Percentiles rank a stretch among this genome's conserved stretches.
Evolutionary conservation across 2,329 filamentous ascomycete species (phyloP).

Genomic region (Tetracladium maxilliforme): DNA sequence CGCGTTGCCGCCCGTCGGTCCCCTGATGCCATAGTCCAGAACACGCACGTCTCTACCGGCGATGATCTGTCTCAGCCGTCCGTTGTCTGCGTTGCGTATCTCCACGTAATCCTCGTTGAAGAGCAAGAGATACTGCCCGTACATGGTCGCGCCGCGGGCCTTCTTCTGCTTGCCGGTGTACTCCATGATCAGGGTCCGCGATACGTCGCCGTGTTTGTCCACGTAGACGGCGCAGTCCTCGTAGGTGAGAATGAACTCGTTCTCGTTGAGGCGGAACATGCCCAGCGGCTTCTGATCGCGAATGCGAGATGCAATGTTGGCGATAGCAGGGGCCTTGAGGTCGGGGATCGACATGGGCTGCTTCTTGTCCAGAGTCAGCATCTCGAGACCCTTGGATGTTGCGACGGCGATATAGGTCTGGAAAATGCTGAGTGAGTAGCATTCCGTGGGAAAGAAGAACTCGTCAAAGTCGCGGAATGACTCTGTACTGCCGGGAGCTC

Average conservation of each 20-base stretch:
- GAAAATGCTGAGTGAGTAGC: conserved; percentile 90
- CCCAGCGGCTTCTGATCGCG: conserved; percentile 73
- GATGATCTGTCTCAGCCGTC: conserved; percentile 84
- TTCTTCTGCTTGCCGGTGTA: conserved; percentile 98
- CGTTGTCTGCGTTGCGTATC: conserved; percentile 92
- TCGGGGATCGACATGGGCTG: conserved; percentile 89
- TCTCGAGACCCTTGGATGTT: conserved; percentile 84
- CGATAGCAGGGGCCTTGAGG: conserved; percentile 61
- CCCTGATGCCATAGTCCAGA: conserved; percentile 68
- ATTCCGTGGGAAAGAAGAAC: conserved; percentile 94
- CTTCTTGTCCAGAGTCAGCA: conserved; percentile 95
- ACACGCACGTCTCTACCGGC: conserved; percentile 80
- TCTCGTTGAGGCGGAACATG: conserved; percentile 90
- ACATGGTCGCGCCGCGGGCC: conserved; percentile 75
- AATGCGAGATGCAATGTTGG: conserved; percentile 74
- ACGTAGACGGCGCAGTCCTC: conserved; percentile 95
- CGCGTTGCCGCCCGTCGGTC: conserved; percentile 36
- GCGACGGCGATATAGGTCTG: conserved; percentile 85
- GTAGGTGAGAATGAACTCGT: conserved; percentile 86
- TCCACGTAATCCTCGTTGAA: conserved; percentile 97
- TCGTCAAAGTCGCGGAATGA: conserved; percentile 98
- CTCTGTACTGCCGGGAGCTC: conserved; percentile 60
- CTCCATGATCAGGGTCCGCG: conserved; percentile 89
- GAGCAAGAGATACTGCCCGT: conserved; percentile 78
- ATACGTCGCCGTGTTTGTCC: conserved; percentile 95